Evolutionary conservation across 1,284 basidiomycete genomes (phyloP).

Genomic region (Ustilago cynodontis): DNA sequence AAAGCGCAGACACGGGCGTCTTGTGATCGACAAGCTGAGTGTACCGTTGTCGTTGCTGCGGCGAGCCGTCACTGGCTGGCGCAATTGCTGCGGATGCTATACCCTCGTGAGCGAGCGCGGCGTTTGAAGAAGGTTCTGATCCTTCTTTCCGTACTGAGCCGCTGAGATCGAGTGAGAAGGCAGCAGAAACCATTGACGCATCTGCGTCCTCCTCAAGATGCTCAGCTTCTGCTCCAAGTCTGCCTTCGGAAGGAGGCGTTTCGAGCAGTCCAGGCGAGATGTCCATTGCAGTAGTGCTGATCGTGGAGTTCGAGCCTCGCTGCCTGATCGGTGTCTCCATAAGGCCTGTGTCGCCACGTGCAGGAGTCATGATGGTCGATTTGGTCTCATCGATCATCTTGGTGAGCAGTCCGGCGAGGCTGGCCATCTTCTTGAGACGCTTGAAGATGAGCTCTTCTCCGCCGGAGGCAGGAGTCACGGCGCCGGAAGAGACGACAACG

Average conservation of each 20-base stretch:
- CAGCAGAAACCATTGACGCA: slow-evolving; percentile 35
- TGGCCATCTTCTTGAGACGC: slow-evolving; percentile 42
- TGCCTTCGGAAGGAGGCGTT: slow-evolving; percentile 9
- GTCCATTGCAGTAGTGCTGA: slow-evolving; percentile 13
- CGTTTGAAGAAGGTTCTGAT: neutral
- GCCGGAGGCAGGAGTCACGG: neutral
- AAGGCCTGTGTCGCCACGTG: neutral
- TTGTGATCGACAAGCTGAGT: slow-evolving; percentile 1
- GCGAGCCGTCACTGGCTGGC: neutral
- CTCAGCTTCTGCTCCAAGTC: neutral
- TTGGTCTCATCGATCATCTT: slow-evolving; percentile 52
- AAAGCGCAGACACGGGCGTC: neutral
- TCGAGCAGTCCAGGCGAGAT: slow-evolving; percentile 33
- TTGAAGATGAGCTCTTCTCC: slow-evolving; percentile 28
- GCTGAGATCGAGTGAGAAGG: slow-evolving; percentile 36
- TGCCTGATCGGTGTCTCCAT: slow-evolving; percentile 21
- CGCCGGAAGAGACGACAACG: neutral
- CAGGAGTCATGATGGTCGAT: slow-evolving; percentile 22
- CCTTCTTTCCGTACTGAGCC: neutral
- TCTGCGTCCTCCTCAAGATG: slow-evolving; percentile 5
- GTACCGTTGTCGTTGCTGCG: neutral
- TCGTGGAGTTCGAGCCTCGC: neutral
- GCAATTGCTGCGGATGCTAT: neutral
- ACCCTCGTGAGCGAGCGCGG: neutral
- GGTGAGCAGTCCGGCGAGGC: slow-evolving; percentile 35